Base-by-base conservation (phyloP, 805 yeast species). In the Schizosaccharomyces osmophilus region DNA sequence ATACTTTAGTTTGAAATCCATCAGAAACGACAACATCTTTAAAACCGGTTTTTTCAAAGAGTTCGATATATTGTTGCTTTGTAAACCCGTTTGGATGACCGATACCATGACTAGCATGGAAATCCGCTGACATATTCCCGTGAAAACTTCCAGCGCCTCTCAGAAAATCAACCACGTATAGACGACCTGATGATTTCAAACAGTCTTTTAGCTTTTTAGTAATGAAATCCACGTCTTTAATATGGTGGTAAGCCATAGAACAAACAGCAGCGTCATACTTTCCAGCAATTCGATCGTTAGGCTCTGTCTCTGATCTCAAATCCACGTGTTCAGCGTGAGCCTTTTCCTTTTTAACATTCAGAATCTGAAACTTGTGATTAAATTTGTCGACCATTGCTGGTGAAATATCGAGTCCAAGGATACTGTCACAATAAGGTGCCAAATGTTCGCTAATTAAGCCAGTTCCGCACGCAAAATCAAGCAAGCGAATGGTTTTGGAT, bases 381-480 rank as follows among this genome's bases (percentile, higher is more conserved):
- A 24, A 51, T 5, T 6, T 17, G 5, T 51, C 57, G 3, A 51
- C 57, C 57, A 51, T 51, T 22, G 22, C 36, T 24, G 11, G 57
- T 5, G 57, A 51, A 9, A 51, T 29, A 29, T 51, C 57, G n/a
- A 51, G 22, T 1, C 57, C 57, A 51, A 51, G 36, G 15, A 51
- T 22, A 5, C 19, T 17, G 1, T 51, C 26, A 51, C 57, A 51
- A 6, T 51, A 29, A 24, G 57, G 57, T 6, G 26, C 31, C 36
- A 51, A 17, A 29, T 51, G 11, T 51, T 29, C 19, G n/a, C 57
- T 51, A 29, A 51, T 29, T 2, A 51, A 29, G 22, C 57, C 57
- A 15, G 57, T 51, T 51, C 57, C 57, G 36, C 57, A 51, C 5
- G 57, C 57, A 29, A 51, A 51, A 51, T 51, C 57, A 22, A 51